These are phyloP conservation scores for Angomonas deanei DNA, from an alignment of 208 protist genomes.

Conservation along the genomic window DNA sequence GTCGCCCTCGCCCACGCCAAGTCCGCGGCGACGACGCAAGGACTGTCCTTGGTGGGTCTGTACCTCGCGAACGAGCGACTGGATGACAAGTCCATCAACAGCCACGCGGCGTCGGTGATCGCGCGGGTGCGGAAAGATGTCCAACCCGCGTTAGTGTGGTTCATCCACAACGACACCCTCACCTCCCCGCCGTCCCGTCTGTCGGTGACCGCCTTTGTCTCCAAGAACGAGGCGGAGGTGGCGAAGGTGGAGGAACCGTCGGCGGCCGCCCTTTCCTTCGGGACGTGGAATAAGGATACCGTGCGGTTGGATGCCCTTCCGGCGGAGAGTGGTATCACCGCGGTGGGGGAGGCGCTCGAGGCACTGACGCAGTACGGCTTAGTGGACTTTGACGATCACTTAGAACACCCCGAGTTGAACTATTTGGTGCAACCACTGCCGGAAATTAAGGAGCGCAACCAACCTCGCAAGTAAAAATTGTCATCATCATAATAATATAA, in stretches of 20 bases:
- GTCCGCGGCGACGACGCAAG: conserved; percentile 53
- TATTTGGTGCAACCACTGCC: conserved; percentile 69
- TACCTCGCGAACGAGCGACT: conserved; percentile 80
- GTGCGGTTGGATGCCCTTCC: conserved; percentile 40
- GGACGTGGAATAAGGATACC: conserved; percentile 75
- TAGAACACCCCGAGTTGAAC: conserved; percentile 70
- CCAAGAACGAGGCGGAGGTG: conserved; percentile 26
- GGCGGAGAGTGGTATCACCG: conserved; percentile 40
- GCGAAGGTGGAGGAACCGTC: conserved; percentile 12
- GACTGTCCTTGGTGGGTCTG: conserved; percentile 64
- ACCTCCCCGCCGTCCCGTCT: conserved; percentile 38
- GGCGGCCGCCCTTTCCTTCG: conserved; percentile 23
- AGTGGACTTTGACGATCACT: conserved; percentile 82
- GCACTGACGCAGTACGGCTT: conserved; percentile 70
- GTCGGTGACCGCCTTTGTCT: conserved; percentile 36
- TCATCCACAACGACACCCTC: conserved; percentile 59
- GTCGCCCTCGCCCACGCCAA: conserved; percentile 72
- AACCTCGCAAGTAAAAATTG: not conserved
- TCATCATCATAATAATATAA: too few species aligned
- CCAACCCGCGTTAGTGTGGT: conserved; percentile 46
- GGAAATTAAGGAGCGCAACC: conserved; percentile 10
- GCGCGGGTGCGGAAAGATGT: conserved; percentile 22
- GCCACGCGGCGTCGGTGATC: conserved; percentile 33
- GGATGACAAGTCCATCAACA: conserved; percentile 43
- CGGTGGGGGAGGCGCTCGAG: conserved; percentile 66